Evolutionary conservation across 2,329 filamentous ascomycete species (phyloP), one percentile per base, ranked within the genome.

Genomic region (Scedosporium apiospermum): DNA sequence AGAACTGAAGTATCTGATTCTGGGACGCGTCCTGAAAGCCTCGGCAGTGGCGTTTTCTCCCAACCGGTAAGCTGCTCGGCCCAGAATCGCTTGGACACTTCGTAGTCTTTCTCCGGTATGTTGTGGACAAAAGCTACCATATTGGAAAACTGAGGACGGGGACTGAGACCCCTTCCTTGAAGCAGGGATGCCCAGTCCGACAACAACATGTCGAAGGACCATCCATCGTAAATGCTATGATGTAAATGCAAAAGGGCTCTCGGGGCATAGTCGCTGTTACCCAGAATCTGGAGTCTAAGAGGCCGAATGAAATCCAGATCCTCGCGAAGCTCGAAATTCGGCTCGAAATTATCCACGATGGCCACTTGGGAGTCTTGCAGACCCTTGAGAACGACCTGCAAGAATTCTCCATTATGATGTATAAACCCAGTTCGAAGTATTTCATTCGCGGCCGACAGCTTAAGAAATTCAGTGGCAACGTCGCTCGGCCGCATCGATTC

Each of bases 221-320:
- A 97, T n/a, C 92, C 93, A 72, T 97, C 93, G 69, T 96, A 97
- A 1, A 96, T 72, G 0, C 90, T 86, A 73, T 97, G 93, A 70
- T 96, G 92, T 0, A 96, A 77, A 12, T 88, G 79, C 55, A 90
- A 61, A 10, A 83, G 73, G 64, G 71, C 71, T 3, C 76, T 67
- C 38, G 70, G 68, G 2, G 70, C 62, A 58, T 65, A 63, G 4
- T 69, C 59, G 18, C 66, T 18, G 6, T 60, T 38, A 12, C 67
- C 67, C 7, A 62, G 49, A 1, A 92, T 73, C 64, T 90, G 82
- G n/a, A 91, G 74, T 16, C 72, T 74, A 14, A 93, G 76, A 0
- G 91, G 90, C 2, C 61, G 76, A 2, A 90, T 75, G 14, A 79
- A 74, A 5, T 73, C 71, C 3, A 72, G 72, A 5, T 71, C 70